These are phyloP conservation scores for Xylaria sp. DNA, from an alignment of 2,329 filamentous ascomycete species.

Conservation along the genomic window DNA sequence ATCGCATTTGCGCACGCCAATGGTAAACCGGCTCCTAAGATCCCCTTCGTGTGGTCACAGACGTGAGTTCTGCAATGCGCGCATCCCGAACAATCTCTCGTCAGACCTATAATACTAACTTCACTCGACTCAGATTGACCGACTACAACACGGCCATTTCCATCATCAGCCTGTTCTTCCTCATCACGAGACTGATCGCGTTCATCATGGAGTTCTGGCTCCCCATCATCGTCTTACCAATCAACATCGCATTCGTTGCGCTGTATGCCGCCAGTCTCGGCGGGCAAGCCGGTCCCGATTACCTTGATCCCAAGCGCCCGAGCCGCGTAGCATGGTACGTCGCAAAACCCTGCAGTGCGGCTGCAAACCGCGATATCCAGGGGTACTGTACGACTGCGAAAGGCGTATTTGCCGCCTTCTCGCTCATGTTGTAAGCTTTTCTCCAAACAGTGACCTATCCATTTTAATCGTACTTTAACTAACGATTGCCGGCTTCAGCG, in stretches of 20 bases:
- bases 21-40: constrained; percentile 63
- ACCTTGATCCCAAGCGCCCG: constrained; percentile 66
- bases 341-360: constrained; percentile 69
- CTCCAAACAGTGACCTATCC: not conserved
- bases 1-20: constrained; percentile 78
- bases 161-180: constrained; percentile 76
- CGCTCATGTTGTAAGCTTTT: constrained; percentile 69
- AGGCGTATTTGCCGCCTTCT: constrained; percentile 66
- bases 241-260: constrained; percentile 62
- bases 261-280: constrained; percentile 71
- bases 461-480: not conserved
- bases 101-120: constrained; percentile 23
- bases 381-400: constrained; percentile 72
- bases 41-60: constrained; percentile 75
- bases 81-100: not conserved
- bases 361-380: constrained; percentile 57
- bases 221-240: constrained; percentile 65
- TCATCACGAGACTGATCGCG: constrained; percentile 71
- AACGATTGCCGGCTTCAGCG: constrained; percentile 46
- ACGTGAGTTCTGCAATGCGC: constrained; percentile 57
- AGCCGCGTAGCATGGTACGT: constrained; percentile 77
- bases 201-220: constrained; percentile 75
- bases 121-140: constrained; percentile 62
- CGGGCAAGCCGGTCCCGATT: constrained; percentile 76
- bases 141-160: constrained; percentile 79